Base-by-base conservation (phyloP, 2,329 filamentous ascomycete genomes). In the Apiospora marii region DNA sequence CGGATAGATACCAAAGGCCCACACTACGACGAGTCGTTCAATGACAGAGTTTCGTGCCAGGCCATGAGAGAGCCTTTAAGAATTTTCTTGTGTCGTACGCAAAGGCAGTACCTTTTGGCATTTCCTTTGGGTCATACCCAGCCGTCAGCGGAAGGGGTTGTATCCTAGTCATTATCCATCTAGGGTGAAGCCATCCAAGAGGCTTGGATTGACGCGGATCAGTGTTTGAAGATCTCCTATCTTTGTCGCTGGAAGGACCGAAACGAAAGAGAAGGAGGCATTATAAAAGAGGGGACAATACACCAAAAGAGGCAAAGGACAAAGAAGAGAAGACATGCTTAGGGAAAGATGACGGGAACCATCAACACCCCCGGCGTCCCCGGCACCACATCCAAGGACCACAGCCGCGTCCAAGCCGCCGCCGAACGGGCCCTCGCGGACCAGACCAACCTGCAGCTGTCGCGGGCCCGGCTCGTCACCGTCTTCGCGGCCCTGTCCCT, bases 401-500 rank as follows among this genome's bases (percentile, higher is more conserved):
- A 51, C 48, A 13, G 48, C 48, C 48, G 48, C 48, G 48, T 51
- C 48, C 48, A 51, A 14, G 48, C 48, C 22, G 58, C 27, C 10
- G 58, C 58, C 58, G 58, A 64, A 10, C 7, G 24, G 27, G 58
- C 58, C 58, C 58, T 64, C 16, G 16, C 27, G 30, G 58, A 64
- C 58, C 58, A 64, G 58, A 64, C 58, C 5, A 64, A 64, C 27
- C 70, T 73, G 46, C 44, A 48, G 44, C 82, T 79, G 79, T 83
- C 75, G 61, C 79, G 73, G 1, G 80, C 78, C 49, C 79, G 77
- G 34, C 78, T 82, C 46, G 70, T 82, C 16, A 72, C 81, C 10
- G 79, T 80, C 30, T 77, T 81, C 51, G 72, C 76, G 0, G 77
- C 79, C 1, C 73, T 83, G 19, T 78, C 80, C 0, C 72, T 81